Conservation (phyloP, 805 yeast genomes). For the Lachancea fermentati region DNA sequence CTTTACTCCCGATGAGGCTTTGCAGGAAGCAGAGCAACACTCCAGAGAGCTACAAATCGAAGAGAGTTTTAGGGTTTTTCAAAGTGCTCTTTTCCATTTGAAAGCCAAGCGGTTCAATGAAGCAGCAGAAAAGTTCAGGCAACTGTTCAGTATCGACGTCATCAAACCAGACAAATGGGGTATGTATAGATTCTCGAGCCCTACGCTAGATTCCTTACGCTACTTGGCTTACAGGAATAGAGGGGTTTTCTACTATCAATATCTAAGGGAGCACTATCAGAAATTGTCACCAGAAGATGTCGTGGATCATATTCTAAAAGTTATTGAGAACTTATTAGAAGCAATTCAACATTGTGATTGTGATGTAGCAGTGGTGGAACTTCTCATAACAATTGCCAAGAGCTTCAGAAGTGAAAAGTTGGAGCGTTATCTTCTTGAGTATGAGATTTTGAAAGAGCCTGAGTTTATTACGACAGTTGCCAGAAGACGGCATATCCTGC, state of each 20-base stretch:
- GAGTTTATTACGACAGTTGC: constrained; percentile 1
- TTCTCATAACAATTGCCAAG: constrained; percentile 46
- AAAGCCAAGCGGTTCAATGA: constrained; percentile 41
- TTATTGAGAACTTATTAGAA: constrained; percentile 57
- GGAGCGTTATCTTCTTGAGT: constrained; percentile 54
- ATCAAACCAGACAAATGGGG: constrained; percentile 43
- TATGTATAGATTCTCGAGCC: constrained; percentile 38
- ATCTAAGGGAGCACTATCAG: constrained; percentile 23
- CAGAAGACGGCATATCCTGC: constrained; percentile 24
- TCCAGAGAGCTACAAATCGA: constrained; percentile 88
- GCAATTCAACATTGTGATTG: constrained; percentile 65
- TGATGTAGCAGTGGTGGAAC: constrained; percentile 48
- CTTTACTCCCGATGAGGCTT: constrained; percentile 61
- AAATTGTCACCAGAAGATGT: constrained; percentile 32
- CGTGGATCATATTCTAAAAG: constrained; percentile 39
- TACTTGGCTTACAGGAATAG: constrained; percentile 77
- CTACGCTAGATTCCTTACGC: constrained; percentile 66
- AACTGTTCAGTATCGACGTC: constrained; percentile 64
- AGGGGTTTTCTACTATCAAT: constrained; percentile 59
- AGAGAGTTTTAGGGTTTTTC: constrained; percentile 72
- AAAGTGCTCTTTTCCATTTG: constrained; percentile 61
- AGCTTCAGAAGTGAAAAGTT: constrained; percentile 45
- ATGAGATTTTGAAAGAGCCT: constrained; percentile 40
- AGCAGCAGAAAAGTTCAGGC: constrained; percentile 53
- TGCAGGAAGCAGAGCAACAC: constrained; percentile 75